Conservation (phyloP, 139 green algal species). For the Monoraphidium neglectum region DNA sequence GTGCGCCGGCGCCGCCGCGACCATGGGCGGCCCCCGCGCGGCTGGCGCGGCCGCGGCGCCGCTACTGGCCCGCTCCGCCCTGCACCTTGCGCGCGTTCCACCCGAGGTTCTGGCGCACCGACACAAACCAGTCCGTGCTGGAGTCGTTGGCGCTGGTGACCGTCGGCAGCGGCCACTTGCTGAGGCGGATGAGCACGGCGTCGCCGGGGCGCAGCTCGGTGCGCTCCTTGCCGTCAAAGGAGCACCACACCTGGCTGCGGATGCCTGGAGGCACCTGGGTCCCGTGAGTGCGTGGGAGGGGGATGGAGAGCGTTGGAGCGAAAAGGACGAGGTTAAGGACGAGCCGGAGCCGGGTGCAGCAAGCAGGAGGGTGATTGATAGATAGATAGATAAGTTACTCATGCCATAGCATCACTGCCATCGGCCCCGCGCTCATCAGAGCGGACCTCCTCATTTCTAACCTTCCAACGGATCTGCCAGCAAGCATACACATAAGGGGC, state of each 20-base stretch:
- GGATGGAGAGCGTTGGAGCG: background rate
- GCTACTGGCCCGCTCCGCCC: slow-evolving; percentile 46
- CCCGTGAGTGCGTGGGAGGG: background rate
- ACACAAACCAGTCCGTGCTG: slow-evolving; percentile 80
- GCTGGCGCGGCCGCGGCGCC: too few species aligned
- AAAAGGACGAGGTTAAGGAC: background rate
- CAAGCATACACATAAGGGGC: background rate
- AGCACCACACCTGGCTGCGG: slow-evolving; percentile 75
- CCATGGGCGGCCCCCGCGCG: too few species aligned
- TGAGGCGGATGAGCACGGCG: slow-evolving; percentile 68
- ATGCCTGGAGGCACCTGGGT: slow-evolving; percentile 68
- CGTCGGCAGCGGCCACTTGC: slow-evolving; percentile 51
- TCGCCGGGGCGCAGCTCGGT: slow-evolving; percentile 72
- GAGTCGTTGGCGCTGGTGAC: slow-evolving; percentile 63
- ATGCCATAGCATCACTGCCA: background rate
- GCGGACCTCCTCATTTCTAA: background rate
- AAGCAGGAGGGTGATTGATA: background rate
- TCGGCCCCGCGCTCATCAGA: background rate
- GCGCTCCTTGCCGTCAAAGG: slow-evolving; percentile 95
- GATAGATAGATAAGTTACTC: background rate
- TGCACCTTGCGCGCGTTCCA: slow-evolving; percentile 74
- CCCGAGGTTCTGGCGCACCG: slow-evolving; percentile 73
- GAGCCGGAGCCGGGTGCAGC: background rate
- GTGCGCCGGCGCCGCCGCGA: too few species aligned
- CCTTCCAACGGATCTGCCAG: background rate